These are phyloP conservation scores for Pyronema omphalodes DNA, from an alignment of 495 filamentous ascomycete genomes.

Conservation along the genomic window DNA sequence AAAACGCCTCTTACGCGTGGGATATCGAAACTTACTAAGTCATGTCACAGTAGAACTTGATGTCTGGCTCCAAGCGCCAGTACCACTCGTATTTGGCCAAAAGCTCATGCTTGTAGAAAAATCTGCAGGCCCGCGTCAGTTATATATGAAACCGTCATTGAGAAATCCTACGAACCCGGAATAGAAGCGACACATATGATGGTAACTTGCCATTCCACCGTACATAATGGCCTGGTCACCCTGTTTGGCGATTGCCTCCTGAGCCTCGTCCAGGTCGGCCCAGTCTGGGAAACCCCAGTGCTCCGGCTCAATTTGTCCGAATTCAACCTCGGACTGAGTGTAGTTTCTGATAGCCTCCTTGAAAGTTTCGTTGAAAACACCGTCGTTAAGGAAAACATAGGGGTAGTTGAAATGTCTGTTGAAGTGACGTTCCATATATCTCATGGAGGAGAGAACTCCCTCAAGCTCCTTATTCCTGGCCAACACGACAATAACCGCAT, in stretches of 20 bases:
- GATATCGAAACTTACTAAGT: constrained; percentile 58
- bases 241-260: constrained; percentile 88
- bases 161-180: constrained; percentile 45
- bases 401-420: constrained; percentile 98
- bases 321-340: constrained; percentile 69
- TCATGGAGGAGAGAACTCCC: constrained; percentile 87
- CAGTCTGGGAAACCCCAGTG: constrained; percentile 98
- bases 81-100: constrained; percentile 98
- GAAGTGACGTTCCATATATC: constrained; percentile 97
- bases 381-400: constrained; percentile 97
- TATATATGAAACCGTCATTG: constrained; percentile 6
- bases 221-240: constrained; percentile 99
- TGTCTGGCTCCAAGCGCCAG: constrained; percentile 97
- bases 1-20: constrained; percentile 4
- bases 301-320: constrained; percentile 74
- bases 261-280: constrained; percentile 81
- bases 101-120: constrained; percentile 95
- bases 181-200: constrained; percentile 97
- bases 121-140: constrained; percentile 31
- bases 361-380: constrained; percentile 86
- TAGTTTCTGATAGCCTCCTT: constrained; percentile 77
- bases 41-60: constrained; percentile 99
- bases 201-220: constrained; percentile 96
- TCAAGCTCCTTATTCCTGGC: constrained; percentile 93
- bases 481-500: constrained; percentile 89